phyloP scores from a whole-genome alignment of 345 rosid species.

The Excoecaria cochinchinensis region DNA sequence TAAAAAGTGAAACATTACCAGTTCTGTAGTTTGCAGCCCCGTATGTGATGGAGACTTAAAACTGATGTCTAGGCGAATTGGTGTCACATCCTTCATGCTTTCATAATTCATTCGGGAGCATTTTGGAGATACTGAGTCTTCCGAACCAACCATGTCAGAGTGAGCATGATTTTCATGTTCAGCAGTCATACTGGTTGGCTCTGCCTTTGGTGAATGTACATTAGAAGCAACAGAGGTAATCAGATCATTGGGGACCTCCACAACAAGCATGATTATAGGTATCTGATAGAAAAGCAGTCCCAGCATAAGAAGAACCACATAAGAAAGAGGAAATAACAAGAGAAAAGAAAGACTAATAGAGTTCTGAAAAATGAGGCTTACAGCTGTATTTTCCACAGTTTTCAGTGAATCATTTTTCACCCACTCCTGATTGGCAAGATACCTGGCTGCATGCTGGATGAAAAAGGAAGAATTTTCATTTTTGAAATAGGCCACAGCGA shows the following conservation, averaged over 20 bases:
- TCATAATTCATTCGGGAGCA: slow-evolving; percentile 37
- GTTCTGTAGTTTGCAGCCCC: slow-evolving; percentile 87
- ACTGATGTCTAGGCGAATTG: slow-evolving; percentile 88
- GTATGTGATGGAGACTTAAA: slow-evolving; percentile 91
- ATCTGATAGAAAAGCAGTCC: slow-evolving; percentile 47
- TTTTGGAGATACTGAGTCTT: slow-evolving; percentile 52
- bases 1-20: slow-evolving; percentile 41
- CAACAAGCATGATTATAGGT: slow-evolving; percentile 93
- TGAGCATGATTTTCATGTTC: slow-evolving; percentile 44
- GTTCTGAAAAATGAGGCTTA: slow-evolving; percentile 36
- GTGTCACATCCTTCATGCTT: slow-evolving; percentile 49
- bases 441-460: slow-evolving; percentile 94
- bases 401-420: slow-evolving; percentile 91
- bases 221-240: slow-evolving; percentile 52
- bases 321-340: slow-evolving; percentile 15
- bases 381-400: slow-evolving; percentile 98
- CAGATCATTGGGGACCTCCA: slow-evolving; percentile 89
- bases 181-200: slow-evolving; percentile 31
- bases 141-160: slow-evolving; percentile 44
- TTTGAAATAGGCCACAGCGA: slow-evolving; percentile 5
- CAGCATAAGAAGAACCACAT: slow-evolving; percentile 25
- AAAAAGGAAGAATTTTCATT: slow-evolving; percentile 26
- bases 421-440: slow-evolving; percentile 99
- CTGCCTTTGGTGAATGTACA: slow-evolving; percentile 66
- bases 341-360: slow-evolving; percentile 17